Percentiles rank a stretch among this genome's conserved stretches.
These are phyloP conservation scores for Hirschfeldia incana DNA, from an alignment of 345 rosid genomes.

Conservation along the genomic window DNA sequence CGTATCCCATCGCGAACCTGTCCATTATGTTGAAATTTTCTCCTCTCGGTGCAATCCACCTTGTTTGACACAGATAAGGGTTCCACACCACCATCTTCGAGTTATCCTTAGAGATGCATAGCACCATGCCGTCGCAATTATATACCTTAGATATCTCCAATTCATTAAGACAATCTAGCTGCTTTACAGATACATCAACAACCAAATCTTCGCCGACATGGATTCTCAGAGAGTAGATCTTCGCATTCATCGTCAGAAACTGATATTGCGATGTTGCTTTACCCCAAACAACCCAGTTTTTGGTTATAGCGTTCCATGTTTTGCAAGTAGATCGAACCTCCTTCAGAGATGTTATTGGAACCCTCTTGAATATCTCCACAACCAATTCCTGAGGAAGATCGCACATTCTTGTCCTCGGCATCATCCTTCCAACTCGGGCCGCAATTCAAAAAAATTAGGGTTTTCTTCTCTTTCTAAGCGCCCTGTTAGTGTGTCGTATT, in stretches of 20 bases:
- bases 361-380: background rate
- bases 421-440: background rate
- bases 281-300: background rate
- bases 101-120: background rate
- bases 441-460: background rate
- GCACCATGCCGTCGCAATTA: background rate
- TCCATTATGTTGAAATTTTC: background rate
- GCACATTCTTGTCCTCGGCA: background rate
- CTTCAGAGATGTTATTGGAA: background rate
- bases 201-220: background rate
- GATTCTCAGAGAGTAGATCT: background rate
- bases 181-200: background rate
- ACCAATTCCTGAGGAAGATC: background rate
- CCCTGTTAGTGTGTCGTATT: background rate
- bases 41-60: background rate
- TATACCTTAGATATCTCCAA: background rate
- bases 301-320: background rate
- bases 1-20: too few relatives aligned
- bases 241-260: background rate
- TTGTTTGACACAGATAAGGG: background rate
- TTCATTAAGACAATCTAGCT: background rate
- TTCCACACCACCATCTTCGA: background rate
- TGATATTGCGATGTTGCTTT: background rate
- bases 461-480: background rate
- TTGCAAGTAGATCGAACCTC: background rate